Evolutionary conservation across 1,139 yeast species (phyloP).

Genomic region (Geotrichum fermentans): DNA sequence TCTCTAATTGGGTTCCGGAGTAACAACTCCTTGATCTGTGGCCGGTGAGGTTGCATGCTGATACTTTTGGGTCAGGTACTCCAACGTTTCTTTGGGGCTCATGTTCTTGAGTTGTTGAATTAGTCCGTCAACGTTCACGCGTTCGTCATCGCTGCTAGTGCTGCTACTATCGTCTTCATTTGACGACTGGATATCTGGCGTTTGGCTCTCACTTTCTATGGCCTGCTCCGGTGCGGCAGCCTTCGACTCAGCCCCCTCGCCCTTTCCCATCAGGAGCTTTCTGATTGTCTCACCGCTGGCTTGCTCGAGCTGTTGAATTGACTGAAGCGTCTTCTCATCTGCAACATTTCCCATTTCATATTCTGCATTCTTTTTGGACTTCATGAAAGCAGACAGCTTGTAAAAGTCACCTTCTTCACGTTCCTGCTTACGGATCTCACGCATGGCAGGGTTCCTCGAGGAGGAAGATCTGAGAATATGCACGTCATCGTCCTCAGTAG

Average conservation of each 20-base stretch:
- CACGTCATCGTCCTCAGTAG: slow-evolving; percentile 7
- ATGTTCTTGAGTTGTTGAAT: background rate
- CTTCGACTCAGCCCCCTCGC: background rate
- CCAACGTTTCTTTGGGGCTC: background rate
- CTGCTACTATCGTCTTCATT: background rate
- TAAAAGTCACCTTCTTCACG: slow-evolving; percentile 90
- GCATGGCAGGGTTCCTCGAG: slow-evolving; percentile 33
- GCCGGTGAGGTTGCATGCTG: background rate
- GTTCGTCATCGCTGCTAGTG: background rate
- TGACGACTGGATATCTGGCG: background rate
- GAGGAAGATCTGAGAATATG: slow-evolving; percentile 24
- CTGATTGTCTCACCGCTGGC: background rate
- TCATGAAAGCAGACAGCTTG: slow-evolving; percentile 55
- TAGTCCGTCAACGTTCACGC: background rate
- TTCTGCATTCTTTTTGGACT: slow-evolving; percentile 5
- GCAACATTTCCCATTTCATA: no score
- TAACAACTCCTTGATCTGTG: background rate
- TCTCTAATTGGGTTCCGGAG: background rate
- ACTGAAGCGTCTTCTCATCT: background rate
- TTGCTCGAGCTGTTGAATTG: background rate
- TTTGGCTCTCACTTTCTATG: background rate
- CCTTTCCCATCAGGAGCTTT: background rate
- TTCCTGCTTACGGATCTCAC: slow-evolving; percentile 50
- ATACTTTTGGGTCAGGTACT: background rate
- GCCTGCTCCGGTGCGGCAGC: background rate